Evolutionary conservation across 495 filamentous ascomycete species (phyloP), one percentile per base, ranked within the genome.

Genomic region (Daldinia bambusicola): DNA sequence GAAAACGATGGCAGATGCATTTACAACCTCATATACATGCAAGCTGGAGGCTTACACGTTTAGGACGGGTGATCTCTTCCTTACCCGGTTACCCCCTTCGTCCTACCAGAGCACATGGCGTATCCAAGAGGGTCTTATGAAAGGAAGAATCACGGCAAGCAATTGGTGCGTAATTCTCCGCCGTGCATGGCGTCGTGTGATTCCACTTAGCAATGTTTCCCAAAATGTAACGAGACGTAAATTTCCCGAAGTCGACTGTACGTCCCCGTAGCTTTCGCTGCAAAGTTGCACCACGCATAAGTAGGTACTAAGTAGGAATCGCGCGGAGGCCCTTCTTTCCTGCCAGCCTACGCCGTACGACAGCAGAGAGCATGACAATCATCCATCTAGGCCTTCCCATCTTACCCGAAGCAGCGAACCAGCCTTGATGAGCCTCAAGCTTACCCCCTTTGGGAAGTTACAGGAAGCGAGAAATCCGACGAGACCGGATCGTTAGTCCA

Each of bases 171-270:
- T 74, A 74, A 76, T 72, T 72, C 70, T 71, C 74, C 74, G 74
- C 63, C 53, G 58, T 67, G 62, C 68, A 69, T 69, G 66, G 66
- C 57, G 70, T 48, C 45, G 75, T 77, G 74, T 52, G 53, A 77
- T 74, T 4, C 41, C 30, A 40, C 32, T 57, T 63, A 63, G 58
- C 58, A 70, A 61, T 59, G 70, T 69, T 72, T 61, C 67, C 62
- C 40, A 68, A 45, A 45, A 65, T 66, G 56, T 59, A 63, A 37
- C 66, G 68, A 72, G 48, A 65, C 67, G 67, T 70, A 76, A 77
- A 78, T 78, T 77, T 76, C 77, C 79, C 78, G 79, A 71, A 68
- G 72, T 74, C 75, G 63, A 76, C 65, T 75, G 69, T 72, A 75
- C 51, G 67, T 65, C 76, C 74, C 75, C 75, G 69, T 73, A 58